Conservation (phyloP, 2,329 filamentous ascomycete genomes). For the Hypoxylon sp. region DNA sequence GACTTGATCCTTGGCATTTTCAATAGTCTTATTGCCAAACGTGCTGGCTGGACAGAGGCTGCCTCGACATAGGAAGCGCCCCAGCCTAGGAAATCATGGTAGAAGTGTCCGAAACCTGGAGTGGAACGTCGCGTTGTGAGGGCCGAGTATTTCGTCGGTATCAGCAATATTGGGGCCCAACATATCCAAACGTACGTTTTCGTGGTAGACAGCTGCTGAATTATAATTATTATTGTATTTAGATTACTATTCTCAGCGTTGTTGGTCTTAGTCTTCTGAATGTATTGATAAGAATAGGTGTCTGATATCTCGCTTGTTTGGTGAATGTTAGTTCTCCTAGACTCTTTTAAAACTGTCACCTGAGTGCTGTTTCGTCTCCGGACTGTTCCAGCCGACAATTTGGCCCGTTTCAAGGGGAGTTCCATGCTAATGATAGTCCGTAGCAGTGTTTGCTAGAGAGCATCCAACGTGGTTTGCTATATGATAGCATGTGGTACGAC, state of each 20-base stretch:
- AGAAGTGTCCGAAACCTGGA: background rate
- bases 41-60: background rate
- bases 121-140: too few relatives aligned
- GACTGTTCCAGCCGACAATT: background rate
- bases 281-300: background rate
- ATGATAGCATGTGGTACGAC: background rate
- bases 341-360: background rate
- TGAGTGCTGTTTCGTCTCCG: background rate
- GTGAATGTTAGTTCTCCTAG: background rate
- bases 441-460: background rate
- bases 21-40: background rate
- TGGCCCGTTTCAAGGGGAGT: background rate
- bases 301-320: background rate
- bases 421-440: background rate
- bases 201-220: background rate
- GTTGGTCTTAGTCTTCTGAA: background rate
- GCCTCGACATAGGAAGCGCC: background rate
- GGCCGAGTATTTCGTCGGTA: too few relatives aligned
- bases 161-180: background rate
- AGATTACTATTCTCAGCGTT: background rate
- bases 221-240: background rate
- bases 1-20: background rate
- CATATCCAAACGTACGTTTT: background rate
- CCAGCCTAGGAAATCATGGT: background rate
- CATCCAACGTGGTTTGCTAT: background rate